Evolutionary conservation across 208 protist species (phyloP).

Genomic region (Wallacemonas collosoma): DNA sequence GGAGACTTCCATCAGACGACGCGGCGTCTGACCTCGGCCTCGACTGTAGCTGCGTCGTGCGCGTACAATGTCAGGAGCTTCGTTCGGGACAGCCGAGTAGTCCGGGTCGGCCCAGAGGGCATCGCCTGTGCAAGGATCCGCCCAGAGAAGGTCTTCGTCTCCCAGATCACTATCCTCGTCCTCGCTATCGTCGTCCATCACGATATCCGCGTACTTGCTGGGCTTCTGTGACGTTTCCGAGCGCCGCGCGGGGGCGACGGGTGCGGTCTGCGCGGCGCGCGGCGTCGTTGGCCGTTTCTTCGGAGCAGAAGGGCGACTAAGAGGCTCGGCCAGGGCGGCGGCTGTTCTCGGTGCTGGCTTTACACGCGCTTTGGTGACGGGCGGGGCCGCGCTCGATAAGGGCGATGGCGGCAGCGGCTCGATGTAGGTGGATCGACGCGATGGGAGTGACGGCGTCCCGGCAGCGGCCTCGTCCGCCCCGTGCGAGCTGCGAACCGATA

Average conservation of each 20-base stretch:
- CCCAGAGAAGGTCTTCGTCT: slow-evolving; percentile 8
- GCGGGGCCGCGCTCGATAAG: neutral
- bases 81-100: slow-evolving; percentile 7
- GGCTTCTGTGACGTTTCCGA: neutral
- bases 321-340: neutral
- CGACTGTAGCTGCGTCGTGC: slow-evolving; percentile 7
- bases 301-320: neutral
- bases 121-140: neutral
- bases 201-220: neutral
- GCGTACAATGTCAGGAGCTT: slow-evolving; percentile 11
- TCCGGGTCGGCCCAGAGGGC: neutral
- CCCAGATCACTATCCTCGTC: neutral
- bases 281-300: neutral
- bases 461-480: neutral
- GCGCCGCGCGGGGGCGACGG: neutral
- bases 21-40: slow-evolving; percentile 6
- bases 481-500: neutral
- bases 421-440: neutral
- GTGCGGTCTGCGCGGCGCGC: neutral
- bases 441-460: neutral
- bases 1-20: neutral
- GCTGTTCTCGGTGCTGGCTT: neutral
- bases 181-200: neutral
- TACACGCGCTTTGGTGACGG: neutral
- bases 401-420: neutral